Evolutionary conservation across 306 rosid genomes (phyloP).

Genomic region (Acacia confusa): DNA sequence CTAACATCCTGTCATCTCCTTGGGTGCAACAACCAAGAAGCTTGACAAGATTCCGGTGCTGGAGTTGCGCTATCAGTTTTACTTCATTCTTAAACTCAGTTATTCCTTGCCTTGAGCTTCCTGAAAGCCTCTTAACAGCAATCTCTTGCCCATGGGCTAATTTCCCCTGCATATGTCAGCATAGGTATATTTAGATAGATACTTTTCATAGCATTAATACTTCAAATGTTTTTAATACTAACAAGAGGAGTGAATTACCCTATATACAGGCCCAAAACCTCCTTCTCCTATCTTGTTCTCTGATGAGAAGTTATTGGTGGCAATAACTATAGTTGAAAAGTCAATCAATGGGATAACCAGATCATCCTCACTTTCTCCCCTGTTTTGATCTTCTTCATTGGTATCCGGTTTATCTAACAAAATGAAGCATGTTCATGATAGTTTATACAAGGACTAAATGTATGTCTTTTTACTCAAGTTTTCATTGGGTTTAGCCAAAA

Average conservation of each 20-base stretch:
- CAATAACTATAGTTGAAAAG: constrained; percentile 26
- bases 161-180: not conserved
- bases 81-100: constrained; percentile 49
- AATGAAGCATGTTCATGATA: not conserved
- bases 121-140: constrained; percentile 54
- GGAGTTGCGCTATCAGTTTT: constrained; percentile 41
- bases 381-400: not conserved
- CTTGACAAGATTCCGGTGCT: constrained; percentile 52
- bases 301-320: constrained; percentile 27
- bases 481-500: not conserved
- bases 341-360: constrained; percentile 34
- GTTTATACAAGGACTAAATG: not conserved
- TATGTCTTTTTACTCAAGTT: not conserved
- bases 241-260: not conserved
- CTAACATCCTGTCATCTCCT: constrained; percentile 22
- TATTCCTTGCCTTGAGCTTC: constrained; percentile 39
- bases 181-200: not conserved
- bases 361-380: constrained; percentile 36
- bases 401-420: not conserved
- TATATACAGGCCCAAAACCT: constrained; percentile 39
- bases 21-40: constrained; percentile 45
- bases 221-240: not conserved
- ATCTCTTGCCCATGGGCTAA: constrained; percentile 35
- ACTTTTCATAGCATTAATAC: not conserved
- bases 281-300: constrained; percentile 31